Evolutionary conservation across 176 grass and related monocot genomes (phyloP).

Genomic region (Lolium rigidum): DNA sequence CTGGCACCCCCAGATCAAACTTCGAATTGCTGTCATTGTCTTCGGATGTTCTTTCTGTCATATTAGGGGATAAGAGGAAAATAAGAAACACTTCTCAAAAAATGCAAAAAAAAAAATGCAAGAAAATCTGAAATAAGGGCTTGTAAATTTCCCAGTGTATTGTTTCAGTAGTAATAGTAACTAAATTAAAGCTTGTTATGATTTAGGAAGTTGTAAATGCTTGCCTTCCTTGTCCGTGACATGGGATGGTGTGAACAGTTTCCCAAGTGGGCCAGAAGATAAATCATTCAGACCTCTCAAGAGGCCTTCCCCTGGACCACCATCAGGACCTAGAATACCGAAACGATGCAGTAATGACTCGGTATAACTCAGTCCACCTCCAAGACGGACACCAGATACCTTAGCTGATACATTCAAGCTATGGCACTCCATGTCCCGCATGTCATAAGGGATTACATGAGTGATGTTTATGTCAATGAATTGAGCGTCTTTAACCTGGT

Average conservation of each 20-base stretch:
- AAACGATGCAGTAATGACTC: slow-evolving; percentile 90
- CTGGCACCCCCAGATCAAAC: slow-evolving; percentile 88
- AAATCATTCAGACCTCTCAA: slow-evolving; percentile 92
- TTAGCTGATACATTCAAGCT: slow-evolving; percentile 88
- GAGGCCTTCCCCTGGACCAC: slow-evolving; percentile 87
- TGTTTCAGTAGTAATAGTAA: slow-evolving; percentile 35
- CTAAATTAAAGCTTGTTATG: slow-evolving; percentile 27
- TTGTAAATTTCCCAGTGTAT: background rate
- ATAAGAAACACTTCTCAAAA: slow-evolving; percentile 19
- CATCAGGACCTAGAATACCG: slow-evolving; percentile 94
- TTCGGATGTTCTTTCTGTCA: slow-evolving; percentile 58
- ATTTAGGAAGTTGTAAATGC: slow-evolving; percentile 24
- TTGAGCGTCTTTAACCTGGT: slow-evolving; percentile 56
- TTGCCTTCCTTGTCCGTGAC: slow-evolving; percentile 64
- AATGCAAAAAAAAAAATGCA: too few species aligned
- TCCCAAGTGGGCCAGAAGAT: slow-evolving; percentile 91
- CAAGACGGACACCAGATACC: slow-evolving; percentile 86
- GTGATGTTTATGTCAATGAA: slow-evolving; percentile 88
- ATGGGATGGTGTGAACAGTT: slow-evolving; percentile 84
- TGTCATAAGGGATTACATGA: slow-evolving; percentile 93
- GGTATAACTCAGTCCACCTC: slow-evolving; percentile 92
- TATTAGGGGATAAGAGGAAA: background rate
- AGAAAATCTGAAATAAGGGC: slow-evolving; percentile 42
- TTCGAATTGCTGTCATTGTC: slow-evolving; percentile 56
- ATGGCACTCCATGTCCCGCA: slow-evolving; percentile 91